Evolutionary conservation across 768 basidiomycete genomes (phyloP), one percentile per base, ranked within the genome.

Genomic region (Candolleomyces aberdarensis): DNA sequence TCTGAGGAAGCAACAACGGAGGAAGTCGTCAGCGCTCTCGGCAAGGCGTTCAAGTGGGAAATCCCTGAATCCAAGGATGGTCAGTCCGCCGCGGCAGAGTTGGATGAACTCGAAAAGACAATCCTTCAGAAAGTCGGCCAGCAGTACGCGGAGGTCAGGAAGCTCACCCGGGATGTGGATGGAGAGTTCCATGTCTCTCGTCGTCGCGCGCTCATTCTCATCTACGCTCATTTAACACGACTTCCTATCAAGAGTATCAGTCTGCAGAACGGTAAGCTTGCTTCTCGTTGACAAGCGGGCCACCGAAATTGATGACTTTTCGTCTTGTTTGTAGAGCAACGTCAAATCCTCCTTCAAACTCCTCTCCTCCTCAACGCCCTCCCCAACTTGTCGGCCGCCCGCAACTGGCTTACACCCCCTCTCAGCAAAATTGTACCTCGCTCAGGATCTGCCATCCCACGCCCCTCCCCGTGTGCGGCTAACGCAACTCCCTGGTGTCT

Each of bases 391-490:
- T 82, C 89, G 0, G 82, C 91, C n/a, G 83, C 95, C 0, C 93
- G 94, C 64, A 94, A 87, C 69, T 98, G 96, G 96, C 85, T 98
- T 9, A 69, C 82, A 5, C 89, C 94, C 1, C n/a, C n/a, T n/a
- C n/a, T n/a, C n/a, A n/a, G n/a, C n/a, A n/a, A n/a, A n/a, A n/a
- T n/a, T n/a, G n/a, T n/a, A n/a, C n/a, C n/a, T n/a, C 39, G 81
- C 85, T 0, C 96, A 99, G 74, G 97, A 93, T 0, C 76, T 95
- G 19, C 75, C 85, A 3, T 89, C 89, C 2, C 64, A 68, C 31
- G 82, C 83, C 19, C 71, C 83, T 44, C 76, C 80, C 19, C 70
- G 71, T 13, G 68, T 77, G 11, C 74, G 68, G 19, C 83, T 93
- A 50, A 84, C 89, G 0, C 94, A 97, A 66, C 79, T 98, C 2